Base-by-base conservation (phyloP, 306 rosid genomes). In the Malus orientalis region DNA sequence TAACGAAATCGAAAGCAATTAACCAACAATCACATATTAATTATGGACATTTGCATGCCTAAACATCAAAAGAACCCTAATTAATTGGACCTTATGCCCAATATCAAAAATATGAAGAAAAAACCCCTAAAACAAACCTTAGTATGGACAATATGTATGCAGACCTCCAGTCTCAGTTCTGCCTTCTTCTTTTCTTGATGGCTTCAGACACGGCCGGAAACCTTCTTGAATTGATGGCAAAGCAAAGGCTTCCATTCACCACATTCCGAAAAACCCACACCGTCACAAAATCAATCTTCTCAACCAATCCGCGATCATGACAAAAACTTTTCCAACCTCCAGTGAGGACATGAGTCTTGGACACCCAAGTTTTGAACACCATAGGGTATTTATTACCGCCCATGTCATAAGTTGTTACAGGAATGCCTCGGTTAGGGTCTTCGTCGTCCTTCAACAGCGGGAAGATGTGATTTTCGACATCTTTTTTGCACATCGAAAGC, bases 271-370 rank as follows among this genome's bases (percentile, higher is more conserved):
- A 67, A 12, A 54, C 66, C 45, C 67, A 76, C 20, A 76, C 3
- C 4, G 30, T 76, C 27, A 76, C 73, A 38, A 54, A 76, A 53
- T 54, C 25, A 18, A 22, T 22, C 2, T 7, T 22, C 33, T 36
- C 29, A 22, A 65, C 44, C 65, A 76, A 44, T 2, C 25, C 3
- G 13, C 18, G 40, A 18, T 53, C 55, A 0, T 33, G 3, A 40
- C 20, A 7, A 23, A 76, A 76, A 33, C 4, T n/a, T 58, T 54
- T 67, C 79, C 79, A 76, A 13, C 79, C 79, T n/a, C 2, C 7
- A 8, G 22, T 64, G 2, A 51, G 69, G 33, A 75, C 64, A 75
- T 65, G 29, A 30, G 51, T n/a, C 51, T 49, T 22, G 16, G 33
- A n/a, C 18, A 25, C 60, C 73, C 79, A 65, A 14, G 51, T 27